phyloP scores from a whole-genome alignment of 169 alveolate species.

The Hepatocystis sp. region DNA sequence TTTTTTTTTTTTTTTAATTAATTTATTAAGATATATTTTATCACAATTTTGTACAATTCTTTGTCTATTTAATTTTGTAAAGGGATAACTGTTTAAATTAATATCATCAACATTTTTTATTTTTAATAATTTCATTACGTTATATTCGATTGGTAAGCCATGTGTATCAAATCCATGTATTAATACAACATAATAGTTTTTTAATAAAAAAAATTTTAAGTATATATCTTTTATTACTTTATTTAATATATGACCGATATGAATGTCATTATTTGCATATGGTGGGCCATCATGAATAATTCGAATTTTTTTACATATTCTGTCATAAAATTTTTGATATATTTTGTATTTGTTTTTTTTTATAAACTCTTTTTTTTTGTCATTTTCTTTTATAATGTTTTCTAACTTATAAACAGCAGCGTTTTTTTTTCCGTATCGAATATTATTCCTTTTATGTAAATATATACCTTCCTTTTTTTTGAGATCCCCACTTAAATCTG shows the following conservation, averaged over 20 bases:
- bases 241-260: constrained; percentile 91
- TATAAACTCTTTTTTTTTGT: background rate
- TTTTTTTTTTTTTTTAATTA: no score
- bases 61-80: no score
- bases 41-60: no score
- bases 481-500: background rate
- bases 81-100: constrained; percentile 1
- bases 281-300: constrained; percentile 93
- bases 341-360: constrained; percentile 11
- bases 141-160: constrained; percentile 92
- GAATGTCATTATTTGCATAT: constrained; percentile 90
- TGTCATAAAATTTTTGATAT: constrained; percentile 11
- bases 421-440: background rate
- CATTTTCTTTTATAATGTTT: background rate
- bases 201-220: constrained; percentile 80
- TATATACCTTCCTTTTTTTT: background rate
- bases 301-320: constrained; percentile 9
- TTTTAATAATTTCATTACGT: constrained; percentile 75
- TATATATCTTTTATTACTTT: constrained; percentile 89
- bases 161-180: constrained; percentile 94
- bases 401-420: background rate
- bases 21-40: no score
- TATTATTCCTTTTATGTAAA: background rate
- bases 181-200: constrained; percentile 82
- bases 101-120: constrained; percentile 40